Conservation (phyloP, 2,329 filamentous ascomycete genomes). For the Magnaporthales sp. region DNA sequence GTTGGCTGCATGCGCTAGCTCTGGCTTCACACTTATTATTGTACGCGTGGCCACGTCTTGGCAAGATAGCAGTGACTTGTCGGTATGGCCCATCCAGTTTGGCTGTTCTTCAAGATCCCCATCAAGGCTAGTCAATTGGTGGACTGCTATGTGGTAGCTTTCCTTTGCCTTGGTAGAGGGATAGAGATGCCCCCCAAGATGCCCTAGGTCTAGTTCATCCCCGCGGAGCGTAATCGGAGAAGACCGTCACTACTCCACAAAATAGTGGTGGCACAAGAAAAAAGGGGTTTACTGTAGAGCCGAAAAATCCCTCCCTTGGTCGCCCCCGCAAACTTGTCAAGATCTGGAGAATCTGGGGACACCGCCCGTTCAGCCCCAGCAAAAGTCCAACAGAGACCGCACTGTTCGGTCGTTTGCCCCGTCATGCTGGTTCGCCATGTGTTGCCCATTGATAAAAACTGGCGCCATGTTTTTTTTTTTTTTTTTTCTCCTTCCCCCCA, state of each 20-base stretch:
- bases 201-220: no score
- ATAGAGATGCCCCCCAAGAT: no score
- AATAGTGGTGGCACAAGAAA: background rate
- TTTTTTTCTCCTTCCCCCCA: no score
- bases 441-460: background rate
- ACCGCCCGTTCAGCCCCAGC: background rate
- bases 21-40: background rate
- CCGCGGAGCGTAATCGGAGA: background rate
- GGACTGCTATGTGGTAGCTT: background rate
- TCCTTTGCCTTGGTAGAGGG: background rate
- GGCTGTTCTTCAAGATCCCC: background rate
- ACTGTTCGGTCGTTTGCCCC: background rate
- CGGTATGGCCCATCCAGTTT: background rate
- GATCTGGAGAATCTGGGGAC: background rate
- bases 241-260: background rate
- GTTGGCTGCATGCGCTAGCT: background rate
- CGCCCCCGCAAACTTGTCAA: background rate
- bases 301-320: background rate
- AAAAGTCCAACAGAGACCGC: background rate
- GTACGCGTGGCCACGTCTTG: background rate
- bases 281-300: background rate
- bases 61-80: background rate
- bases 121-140: background rate
- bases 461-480: no score
- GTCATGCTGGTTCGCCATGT: background rate